phyloP scores from a whole-genome alignment of 768 basidiomycete species.

The Daedaleopsis nitida region DNA sequence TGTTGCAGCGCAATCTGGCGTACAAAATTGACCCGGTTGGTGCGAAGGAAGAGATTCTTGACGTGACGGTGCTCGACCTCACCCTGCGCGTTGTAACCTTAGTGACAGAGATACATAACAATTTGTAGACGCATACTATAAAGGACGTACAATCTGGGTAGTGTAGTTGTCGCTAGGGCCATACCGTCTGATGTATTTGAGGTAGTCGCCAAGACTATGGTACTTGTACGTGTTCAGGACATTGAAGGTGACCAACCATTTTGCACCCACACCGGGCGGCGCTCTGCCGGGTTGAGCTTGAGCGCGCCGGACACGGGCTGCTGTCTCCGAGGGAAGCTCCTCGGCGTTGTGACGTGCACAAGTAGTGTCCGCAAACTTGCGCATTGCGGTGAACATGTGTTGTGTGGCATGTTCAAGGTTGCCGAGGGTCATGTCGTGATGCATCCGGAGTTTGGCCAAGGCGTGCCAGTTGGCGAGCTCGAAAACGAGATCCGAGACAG shows the following conservation, averaged over 20 bases:
- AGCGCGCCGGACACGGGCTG: background rate
- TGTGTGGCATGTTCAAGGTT: slow-evolving; percentile 17
- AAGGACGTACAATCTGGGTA: background rate
- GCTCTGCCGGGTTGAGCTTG: background rate
- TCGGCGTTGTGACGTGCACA: background rate
- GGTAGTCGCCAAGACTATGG: slow-evolving; percentile 12
- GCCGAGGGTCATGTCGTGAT: slow-evolving; percentile 36
- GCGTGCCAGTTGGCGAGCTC: slow-evolving; percentile 39
- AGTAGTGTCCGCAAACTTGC: background rate
- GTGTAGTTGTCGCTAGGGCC: background rate
- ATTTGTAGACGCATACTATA: too few relatives aligned
- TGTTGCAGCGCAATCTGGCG: too few relatives aligned
- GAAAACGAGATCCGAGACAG: slow-evolving; percentile 38
- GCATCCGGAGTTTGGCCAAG: slow-evolving; percentile 42
- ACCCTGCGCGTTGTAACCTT: too few relatives aligned
- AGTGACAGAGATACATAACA: too few relatives aligned
- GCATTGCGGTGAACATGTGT: slow-evolving; percentile 1
- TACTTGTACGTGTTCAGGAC: slow-evolving; percentile 15
- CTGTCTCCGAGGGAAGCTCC: background rate
- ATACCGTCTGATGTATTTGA: background rate
- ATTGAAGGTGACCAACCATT: slow-evolving; percentile 10
- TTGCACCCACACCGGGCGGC: background rate
- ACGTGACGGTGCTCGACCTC: too few relatives aligned
- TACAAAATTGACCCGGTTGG: background rate
- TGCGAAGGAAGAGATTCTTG: background rate